Base-by-base conservation (phyloP, 192 early-diverging fungal genomes). In the Entomortierella lignicola region DNA sequence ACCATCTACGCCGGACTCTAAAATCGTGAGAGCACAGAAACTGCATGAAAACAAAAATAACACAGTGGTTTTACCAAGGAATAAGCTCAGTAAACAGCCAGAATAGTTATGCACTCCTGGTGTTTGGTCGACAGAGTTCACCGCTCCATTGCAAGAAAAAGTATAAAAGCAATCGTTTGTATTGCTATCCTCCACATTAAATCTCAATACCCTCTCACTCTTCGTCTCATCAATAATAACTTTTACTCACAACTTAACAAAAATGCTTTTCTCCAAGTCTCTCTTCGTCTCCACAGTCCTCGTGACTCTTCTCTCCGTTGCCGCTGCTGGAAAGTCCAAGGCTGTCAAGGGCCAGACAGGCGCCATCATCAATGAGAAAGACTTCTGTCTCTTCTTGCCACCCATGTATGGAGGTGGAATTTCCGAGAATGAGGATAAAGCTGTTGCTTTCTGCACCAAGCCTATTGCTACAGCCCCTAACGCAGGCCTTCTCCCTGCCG, bases 361-460 rank as follows among this genome's bases (percentile, higher is more conserved):
- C 25, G 63, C 60, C 27, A 47, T 84, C 34, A 37, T 51, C 32
- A 81, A 69, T 44, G 53, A 56, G 1, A 66, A 61, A 15, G 71
- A 84, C 10, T 87, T 87, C 55, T 87, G 86, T 42, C 51, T 85
- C 17, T 87, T 87, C 71, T 63, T 87, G 51, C 86, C 86, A 29
- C 86, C 84, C 34, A 64, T 60, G 60, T 59, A 60, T 27, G 74
- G 72, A 21, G 72, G 74, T 25, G 59, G 51, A 25, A 86, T 87
- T 61, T 41, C 81, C 18, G 81, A 66, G 5, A 85, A 81, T 58
- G 87, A 89, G 75, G 71, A 73, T 34, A 52, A 41, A n/a, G 82
- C 82, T 37, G 61, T 83, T 51, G 55, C 82, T 23, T 79, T 70
- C 62, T 83, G 82, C 47, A 80, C 74, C 25, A 66, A 72, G 57